Evolutionary conservation across 2,329 filamentous ascomycete species (phyloP), one percentile per base, ranked within the genome.

Genomic region (Rosellinia necatrix): DNA sequence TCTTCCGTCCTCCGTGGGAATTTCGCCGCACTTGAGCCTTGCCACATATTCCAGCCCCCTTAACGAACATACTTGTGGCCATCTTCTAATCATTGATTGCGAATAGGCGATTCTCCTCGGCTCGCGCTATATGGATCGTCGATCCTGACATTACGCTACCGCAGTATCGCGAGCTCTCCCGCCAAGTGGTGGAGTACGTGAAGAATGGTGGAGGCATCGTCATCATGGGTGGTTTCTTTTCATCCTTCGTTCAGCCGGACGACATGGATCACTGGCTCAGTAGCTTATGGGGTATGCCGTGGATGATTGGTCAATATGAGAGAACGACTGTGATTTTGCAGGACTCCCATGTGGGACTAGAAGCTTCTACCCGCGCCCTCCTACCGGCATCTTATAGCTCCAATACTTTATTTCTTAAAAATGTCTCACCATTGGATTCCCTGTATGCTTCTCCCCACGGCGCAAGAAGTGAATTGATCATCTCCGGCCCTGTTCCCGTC

Each of bases 271-370:
- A n/a, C 3, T 50, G 24, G 24, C 3, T 50, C 9, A 12, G 19
- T 12, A 6, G 4, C 17, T 22, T n/a, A 1, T 50, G 27, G 48
- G 37, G 29, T 42, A 34, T 42, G 48, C 37, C 48, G 22, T 50
- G 48, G 48, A 42, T 13, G 25, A 2, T 4, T 13, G 27, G 48
- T n/a, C 48, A 42, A 13, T 42, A 35, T 10, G 15, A 30, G 17
- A 42, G 19, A 42, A 50, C 48, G n/a, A 50, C 29, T 3, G 37
- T 50, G 21, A 5, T 24, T 19, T 27, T 50, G n/a, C 48, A 50
- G 13, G 37, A 42, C 21, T 34, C 48, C 27, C 48, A 42, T 34
- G 35, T 49, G 10, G 27, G 19, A 19, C 21, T 42, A 8, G 27
- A 25, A 12, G 21, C 17, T 21, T 15, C 19, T 12, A 27, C 12